Conservation (phyloP, 139 green algal species). For the Klebsormidium nitens region DNA sequence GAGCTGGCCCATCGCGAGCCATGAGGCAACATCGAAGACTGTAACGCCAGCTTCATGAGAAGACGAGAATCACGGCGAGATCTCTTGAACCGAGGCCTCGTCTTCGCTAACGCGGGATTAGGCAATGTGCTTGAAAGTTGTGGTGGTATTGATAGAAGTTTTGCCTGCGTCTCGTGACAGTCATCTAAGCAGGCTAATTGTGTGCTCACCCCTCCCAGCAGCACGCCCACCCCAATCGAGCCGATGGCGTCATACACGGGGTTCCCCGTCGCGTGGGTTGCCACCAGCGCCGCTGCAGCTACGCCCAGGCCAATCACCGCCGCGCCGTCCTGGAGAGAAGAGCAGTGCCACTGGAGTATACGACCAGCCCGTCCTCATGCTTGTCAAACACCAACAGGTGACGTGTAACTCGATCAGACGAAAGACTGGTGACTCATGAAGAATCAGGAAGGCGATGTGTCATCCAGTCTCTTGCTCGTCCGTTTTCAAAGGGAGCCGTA, state of each 20-base stretch:
- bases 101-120: too few relatives aligned
- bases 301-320: constrained; percentile 60
- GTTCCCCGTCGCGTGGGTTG: constrained; percentile 52
- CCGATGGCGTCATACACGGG: constrained; percentile 7
- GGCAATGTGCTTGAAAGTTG: too few relatives aligned
- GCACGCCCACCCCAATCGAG: background rate
- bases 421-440: background rate
- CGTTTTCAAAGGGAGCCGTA: background rate
- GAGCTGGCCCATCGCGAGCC: too few relatives aligned
- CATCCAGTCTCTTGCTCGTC: too few relatives aligned
- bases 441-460: background rate
- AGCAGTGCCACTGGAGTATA: too few relatives aligned
- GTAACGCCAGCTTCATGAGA: too few relatives aligned
- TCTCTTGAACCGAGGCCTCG: too few relatives aligned
- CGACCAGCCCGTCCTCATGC: background rate
- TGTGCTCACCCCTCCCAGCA: constrained; percentile 1
- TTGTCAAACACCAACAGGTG: background rate
- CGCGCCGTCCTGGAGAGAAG: constrained; percentile 75
- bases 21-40: too few relatives aligned
- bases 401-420: background rate
- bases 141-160: too few relatives aligned
- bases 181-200: background rate
- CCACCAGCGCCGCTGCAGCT: constrained; percentile 6
- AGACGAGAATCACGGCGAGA: too few relatives aligned
- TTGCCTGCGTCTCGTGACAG: too few relatives aligned